A percentile compares a stretch with the other conserved stretches of the same genome.
Evolutionary conservation across 2,329 filamentous ascomycete species (phyloP).

Genomic region (Aspergillus ustus): DNA sequence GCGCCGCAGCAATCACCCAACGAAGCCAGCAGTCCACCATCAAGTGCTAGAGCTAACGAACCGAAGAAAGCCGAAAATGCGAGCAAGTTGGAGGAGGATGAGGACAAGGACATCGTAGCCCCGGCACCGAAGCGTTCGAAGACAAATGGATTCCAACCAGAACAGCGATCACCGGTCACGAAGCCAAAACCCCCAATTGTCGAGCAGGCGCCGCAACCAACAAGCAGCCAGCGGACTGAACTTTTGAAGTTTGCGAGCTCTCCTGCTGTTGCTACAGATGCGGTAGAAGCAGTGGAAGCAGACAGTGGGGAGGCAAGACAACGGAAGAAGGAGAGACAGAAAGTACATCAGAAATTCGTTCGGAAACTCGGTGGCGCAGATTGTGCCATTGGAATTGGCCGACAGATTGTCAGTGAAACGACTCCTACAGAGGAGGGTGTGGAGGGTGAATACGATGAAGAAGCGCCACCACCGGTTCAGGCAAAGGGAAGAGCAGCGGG

Average conservation of each 20-base stretch:
- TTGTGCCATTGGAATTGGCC: slow-evolving; percentile 71
- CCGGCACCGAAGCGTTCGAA: slow-evolving; percentile 48
- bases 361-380: slow-evolving; percentile 88
- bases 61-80: slow-evolving; percentile 11
- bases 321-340: slow-evolving; percentile 65
- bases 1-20: slow-evolving; percentile 25
- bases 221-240: slow-evolving; percentile 57
- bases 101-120: slow-evolving; percentile 47
- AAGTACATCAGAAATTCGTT: slow-evolving; percentile 82
- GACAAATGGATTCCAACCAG: slow-evolving; percentile 27
- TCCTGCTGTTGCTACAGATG: slow-evolving; percentile 43
- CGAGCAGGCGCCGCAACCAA: slow-evolving; percentile 33
- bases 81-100: slow-evolving; percentile 28
- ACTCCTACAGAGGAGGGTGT: slow-evolving; percentile 62
- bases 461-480: slow-evolving; percentile 48
- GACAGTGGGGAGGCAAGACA: slow-evolving; percentile 55
- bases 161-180: slow-evolving; percentile 16
- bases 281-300: slow-evolving; percentile 35
- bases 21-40: slow-evolving; percentile 9
- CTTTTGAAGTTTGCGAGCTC: slow-evolving; percentile 64
- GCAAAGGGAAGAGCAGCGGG: slow-evolving; percentile 53
- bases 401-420: slow-evolving; percentile 60
- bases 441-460: slow-evolving; percentile 59
- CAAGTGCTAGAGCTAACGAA: neutral
- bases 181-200: neutral